Evolutionary conservation across 495 filamentous ascomycete genomes (phyloP), one percentile per base, ranked within the genome.

Genomic region (Hypomontagnella monticulosa): DNA sequence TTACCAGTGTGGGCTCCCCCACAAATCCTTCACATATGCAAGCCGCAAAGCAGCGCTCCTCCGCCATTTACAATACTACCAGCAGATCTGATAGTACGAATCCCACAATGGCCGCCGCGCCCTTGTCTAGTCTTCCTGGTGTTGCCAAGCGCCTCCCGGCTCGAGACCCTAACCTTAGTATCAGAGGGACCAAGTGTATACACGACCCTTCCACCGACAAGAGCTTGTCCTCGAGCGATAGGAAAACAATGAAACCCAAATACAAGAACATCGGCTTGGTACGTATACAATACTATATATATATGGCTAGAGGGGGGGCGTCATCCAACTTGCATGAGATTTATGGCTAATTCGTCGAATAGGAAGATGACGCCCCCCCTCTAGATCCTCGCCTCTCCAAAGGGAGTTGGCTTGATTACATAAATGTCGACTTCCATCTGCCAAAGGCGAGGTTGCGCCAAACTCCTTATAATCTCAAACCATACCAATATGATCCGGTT

Each of bases 1-100:
- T 93, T 61, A 94, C 91, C 19, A 88, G 86, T 63, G 75, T 81
- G 68, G 92, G 91, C 65, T 92, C 89, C 30, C 93, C 93, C n/a
- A 85, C 89, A 32, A 84, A 86, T 40, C 78, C 77, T 70, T 87
- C 88, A 74, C 72, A 72, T 23, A 75, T 78, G 37, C 58, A 73
- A 51, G 38, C 70, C 53, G 65, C 64, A 43, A 80, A 80, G 69
- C 71, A 75, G 62, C 72, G 75, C 50, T 63, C 72, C 71, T 72
- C 74, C 71, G 73, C 76, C 38, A 68, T 69, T 44, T 69, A 46
- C 16, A 47, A 49, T 54, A 48, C 70, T 58, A 55, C 57, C 65
- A 71, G 72, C 71, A 70, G 56, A 56, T 33, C 43, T 64, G 66
- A 75, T 69, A 61, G 47, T 44, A 50, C 71, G 68, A 73, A 61